A percentile compares a stretch with the other conserved stretches of the same genome.
Conservation (phyloP, 805 yeast genomes). For the Candida methanosorbosa region DNA sequence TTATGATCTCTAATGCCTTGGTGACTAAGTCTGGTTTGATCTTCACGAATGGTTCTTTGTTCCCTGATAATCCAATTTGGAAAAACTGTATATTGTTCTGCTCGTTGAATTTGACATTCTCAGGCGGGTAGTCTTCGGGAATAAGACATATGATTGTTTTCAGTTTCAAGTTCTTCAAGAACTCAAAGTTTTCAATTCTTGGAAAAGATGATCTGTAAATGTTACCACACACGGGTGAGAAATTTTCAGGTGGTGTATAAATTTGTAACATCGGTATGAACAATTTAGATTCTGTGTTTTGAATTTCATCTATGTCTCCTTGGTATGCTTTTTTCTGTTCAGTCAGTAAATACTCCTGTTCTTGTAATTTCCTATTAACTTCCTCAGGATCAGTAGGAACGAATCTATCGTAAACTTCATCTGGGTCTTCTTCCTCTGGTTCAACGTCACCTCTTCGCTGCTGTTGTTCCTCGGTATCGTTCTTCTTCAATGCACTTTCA, state of each 20-base stretch:
- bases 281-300: constrained; percentile 4
- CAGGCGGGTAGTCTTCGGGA: constrained; percentile 86
- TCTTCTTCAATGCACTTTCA: not conserved
- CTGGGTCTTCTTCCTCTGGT: constrained; percentile 14
- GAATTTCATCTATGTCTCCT: not conserved
- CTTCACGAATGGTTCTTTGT: constrained; percentile 89
- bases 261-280: no score
- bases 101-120: constrained; percentile 56
- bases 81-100: constrained; percentile 58
- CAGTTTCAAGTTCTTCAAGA: constrained; percentile 49
- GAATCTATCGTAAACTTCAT: constrained; percentile 21
- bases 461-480: no score
- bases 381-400: constrained; percentile 20
- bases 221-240: constrained; percentile 68
- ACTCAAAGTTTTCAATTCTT: constrained; percentile 69
- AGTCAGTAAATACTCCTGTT: no score
- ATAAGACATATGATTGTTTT: constrained; percentile 76
- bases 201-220: constrained; percentile 91
- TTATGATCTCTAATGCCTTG: constrained; percentile 69
- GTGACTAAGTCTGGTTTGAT: constrained; percentile 59
- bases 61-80: constrained; percentile 92
- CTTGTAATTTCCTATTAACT: constrained; percentile 11
- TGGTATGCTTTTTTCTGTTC: constrained; percentile 1
- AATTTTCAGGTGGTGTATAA: constrained; percentile 82
- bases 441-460: no score